phyloP scores from a whole-genome alignment of 306 rosid species.

The Vicia sativa region DNA sequence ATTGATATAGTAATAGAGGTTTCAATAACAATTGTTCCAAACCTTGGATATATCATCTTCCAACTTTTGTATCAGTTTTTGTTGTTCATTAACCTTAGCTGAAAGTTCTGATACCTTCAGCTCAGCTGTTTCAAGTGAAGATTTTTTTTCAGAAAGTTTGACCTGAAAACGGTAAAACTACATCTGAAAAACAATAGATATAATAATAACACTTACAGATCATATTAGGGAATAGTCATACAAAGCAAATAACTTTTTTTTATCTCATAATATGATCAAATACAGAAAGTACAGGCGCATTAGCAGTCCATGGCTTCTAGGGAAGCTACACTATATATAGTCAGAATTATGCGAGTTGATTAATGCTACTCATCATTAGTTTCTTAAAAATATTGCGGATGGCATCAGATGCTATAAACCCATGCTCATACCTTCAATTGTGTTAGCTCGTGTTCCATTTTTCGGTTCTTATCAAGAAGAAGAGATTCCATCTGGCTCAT shows the following conservation, averaged over 20 bases:
- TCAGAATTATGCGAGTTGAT: conserved; percentile 23
- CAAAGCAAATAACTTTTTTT: conserved; percentile 1
- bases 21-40: conserved; percentile 32
- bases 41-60: conserved; percentile 99
- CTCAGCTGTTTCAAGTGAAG: conserved; percentile 74
- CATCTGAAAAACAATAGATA: conserved; percentile 37
- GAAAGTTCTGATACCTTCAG: conserved; percentile 68
- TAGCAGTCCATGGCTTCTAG: conserved; percentile 11
- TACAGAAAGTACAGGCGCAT: conserved; percentile 10
- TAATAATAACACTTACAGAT: conserved; percentile 19
- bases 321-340: conserved; percentile 24
- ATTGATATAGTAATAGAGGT: conserved; percentile 17
- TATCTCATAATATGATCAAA: conserved; percentile 30
- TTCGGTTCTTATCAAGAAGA: conserved; percentile 97
- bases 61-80: conserved; percentile 85
- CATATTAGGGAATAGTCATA: conserved; percentile 4
- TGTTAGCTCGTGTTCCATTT: conserved; percentile 95
- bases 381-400: neutral
- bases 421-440: conserved; percentile 71
- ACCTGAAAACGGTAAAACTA: conserved; percentile 57
- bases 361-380: neutral
- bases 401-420: conserved; percentile 17
- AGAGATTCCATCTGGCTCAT: conserved; percentile 99
- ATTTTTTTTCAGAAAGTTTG: conserved; percentile 73
- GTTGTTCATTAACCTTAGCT: conserved; percentile 72